Percentiles rank a stretch among this genome's conserved stretches.
These are phyloP conservation scores for Candida xiaguanensis DNA, from an alignment of 805 yeast species.

Conservation along the genomic window DNA sequence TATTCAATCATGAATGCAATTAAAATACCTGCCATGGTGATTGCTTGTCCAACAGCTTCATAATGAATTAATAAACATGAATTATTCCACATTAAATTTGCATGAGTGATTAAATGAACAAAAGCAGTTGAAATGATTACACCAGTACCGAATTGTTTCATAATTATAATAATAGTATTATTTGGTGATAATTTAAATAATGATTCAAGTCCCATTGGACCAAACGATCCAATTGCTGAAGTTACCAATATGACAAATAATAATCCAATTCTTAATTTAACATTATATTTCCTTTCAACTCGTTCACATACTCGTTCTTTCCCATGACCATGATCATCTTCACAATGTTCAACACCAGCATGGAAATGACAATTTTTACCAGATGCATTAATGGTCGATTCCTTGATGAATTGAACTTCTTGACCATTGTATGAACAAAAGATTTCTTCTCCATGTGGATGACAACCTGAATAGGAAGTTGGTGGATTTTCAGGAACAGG, in stretches of 20 bases:
- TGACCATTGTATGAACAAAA: conserved; percentile 15
- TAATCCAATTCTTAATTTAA: conserved; percentile 26
- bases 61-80: conserved; percentile 20
- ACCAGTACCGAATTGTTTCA: conserved; percentile 29
- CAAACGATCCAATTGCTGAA: conserved; percentile 29
- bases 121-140: conserved; percentile 30
- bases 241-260: conserved; percentile 33
- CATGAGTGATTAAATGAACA: conserved; percentile 28
- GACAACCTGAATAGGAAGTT: conserved; percentile 17
- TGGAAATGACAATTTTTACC: conserved; percentile 25
- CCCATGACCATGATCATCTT: conserved; percentile 9
- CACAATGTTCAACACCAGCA: conserved; percentile 33
- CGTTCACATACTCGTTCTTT: conserved; percentile 17
- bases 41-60: conserved; percentile 24
- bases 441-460: conserved; percentile 15
- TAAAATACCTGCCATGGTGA: conserved; percentile 27
- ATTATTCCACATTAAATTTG: conserved; percentile 24
- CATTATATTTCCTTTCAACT: conserved; percentile 24
- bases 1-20: conserved; percentile 22
- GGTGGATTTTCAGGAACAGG: conserved; percentile 19
- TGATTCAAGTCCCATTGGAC: conserved; percentile 25
- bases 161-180: conserved; percentile 11
- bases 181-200: conserved; percentile 14
- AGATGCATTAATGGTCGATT: conserved; percentile 7
- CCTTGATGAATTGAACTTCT: conserved; percentile 16